A percentile compares a stretch with the other conserved stretches of the same genome.
These are phyloP conservation scores for Fusarium dimerum DNA, from an alignment of 2,329 filamentous ascomycete species.

Conservation along the genomic window DNA sequence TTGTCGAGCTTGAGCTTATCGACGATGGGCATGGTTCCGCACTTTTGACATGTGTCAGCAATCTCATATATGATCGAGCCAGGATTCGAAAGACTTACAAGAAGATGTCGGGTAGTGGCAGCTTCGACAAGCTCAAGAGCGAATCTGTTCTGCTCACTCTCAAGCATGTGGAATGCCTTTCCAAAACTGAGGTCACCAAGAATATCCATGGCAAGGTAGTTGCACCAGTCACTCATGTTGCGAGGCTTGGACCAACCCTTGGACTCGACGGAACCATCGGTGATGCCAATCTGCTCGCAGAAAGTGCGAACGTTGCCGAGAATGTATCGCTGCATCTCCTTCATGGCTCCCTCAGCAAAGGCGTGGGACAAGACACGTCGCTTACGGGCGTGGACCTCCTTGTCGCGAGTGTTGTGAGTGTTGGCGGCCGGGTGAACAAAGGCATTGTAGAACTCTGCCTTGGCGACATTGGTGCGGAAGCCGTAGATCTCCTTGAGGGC, in stretches of 20 bases:
- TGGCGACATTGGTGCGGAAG: conserved; percentile 63
- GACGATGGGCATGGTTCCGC: conserved; percentile 70
- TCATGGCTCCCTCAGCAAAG: conserved; percentile 67
- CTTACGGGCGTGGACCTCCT: conserved; percentile 69
- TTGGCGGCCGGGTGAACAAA: conserved; percentile 72
- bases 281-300: conserved; percentile 56
- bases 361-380: conserved; percentile 70
- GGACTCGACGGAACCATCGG: conserved; percentile 41
- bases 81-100: conserved; percentile 48
- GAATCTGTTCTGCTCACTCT: conserved; percentile 61
- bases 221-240: conserved; percentile 66
- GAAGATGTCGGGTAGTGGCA: conserved; percentile 67
- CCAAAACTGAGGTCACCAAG: conserved; percentile 62
- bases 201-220: conserved; percentile 64
- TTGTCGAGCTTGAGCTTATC: conserved; percentile 67
- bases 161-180: conserved; percentile 64
- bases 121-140: conserved; percentile 67
- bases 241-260: conserved; percentile 60
- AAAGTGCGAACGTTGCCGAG: conserved; percentile 67
- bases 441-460: conserved; percentile 72
- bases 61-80: neutral
- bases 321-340: conserved; percentile 69
- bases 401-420: conserved; percentile 72
- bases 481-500: conserved; percentile 69
- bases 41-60: conserved; percentile 44